These are phyloP conservation scores for Phytopythium montanum DNA, from an alignment of 352 stramenopile genomes.

Conservation along the genomic window DNA sequence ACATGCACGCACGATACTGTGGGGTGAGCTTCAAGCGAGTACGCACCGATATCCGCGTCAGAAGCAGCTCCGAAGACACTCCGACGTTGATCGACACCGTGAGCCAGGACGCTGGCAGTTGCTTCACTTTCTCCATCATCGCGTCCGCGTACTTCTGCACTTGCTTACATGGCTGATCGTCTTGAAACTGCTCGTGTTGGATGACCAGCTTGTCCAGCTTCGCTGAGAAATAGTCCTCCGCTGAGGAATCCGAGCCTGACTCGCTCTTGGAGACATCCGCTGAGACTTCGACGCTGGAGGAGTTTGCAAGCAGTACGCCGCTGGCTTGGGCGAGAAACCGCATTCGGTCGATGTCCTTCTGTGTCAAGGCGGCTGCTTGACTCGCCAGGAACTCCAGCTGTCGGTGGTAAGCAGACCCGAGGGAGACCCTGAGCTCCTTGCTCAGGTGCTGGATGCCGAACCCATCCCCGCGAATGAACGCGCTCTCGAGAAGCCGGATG, in stretches of 20 bases:
- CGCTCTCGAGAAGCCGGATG: not conserved
- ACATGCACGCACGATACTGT: not conserved
- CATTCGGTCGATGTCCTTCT: not conserved
- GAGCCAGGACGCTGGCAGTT: conserved; percentile 37
- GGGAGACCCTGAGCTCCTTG: conserved; percentile 34
- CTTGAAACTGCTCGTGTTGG: not conserved
- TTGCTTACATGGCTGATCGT: conserved; percentile 3
- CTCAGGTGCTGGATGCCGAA: conserved; percentile 43
- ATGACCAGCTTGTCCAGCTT: conserved; percentile 17
- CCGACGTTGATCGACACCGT: conserved; percentile 38
- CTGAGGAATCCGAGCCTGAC: conserved; percentile 4
- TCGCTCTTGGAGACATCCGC: not conserved
- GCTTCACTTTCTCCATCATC: conserved; percentile 19
- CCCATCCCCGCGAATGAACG: conserved; percentile 23
- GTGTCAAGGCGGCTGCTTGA: conserved; percentile 4
- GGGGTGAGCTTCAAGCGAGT: not conserved
- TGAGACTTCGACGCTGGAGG: conserved; percentile 14
- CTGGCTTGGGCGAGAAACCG: conserved; percentile 37
- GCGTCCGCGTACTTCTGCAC: conserved; percentile 16
- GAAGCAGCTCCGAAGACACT: conserved; percentile 40
- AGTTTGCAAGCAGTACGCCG: conserved; percentile 33
- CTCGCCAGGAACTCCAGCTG: conserved; percentile 17
- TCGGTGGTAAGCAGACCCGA: conserved; percentile 49
- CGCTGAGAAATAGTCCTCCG: conserved; percentile 14
- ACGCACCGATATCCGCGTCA: conserved; percentile 38